Base-by-base conservation (phyloP, 495 filamentous ascomycete genomes). In the Rhypophila decipiens region DNA sequence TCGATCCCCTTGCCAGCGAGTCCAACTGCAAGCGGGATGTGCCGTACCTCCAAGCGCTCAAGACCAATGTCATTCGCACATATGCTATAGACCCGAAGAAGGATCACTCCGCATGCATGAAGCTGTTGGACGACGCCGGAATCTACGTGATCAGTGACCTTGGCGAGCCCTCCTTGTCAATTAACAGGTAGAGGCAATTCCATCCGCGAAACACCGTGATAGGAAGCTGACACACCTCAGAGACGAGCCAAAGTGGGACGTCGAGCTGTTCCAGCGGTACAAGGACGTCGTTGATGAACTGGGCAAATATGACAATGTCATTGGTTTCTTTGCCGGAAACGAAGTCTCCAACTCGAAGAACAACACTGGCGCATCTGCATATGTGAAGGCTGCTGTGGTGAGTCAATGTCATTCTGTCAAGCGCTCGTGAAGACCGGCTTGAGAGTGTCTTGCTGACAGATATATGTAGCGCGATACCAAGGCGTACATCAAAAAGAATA, bases 301-400 rank as follows among this genome's bases (percentile, higher is more conserved):
- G 45, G 69, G 75, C 38, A 70, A 83, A 50, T 96, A 95, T 68
- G 79, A 73, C 65, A 98, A 98, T 66, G 79, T 83, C 36, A 77
- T 98, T 42, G 93, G 93, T 50, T 98, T 96, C 79, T 96, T 97
- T 65, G 87, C 90, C 21, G 93, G 93, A 42, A 97, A 98, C 64
- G 93, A 98, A 67, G 90, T 97, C 47, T 86, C 88, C 55, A 96
- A 97, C 73, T 76, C 79, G 49, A 67, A 74, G 33, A 83, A 75
- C 61, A 96, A 90, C 67, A 96, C 91, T 21, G 72, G 72, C 51
- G 89, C 90, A 29, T 88, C 84, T 42, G 88, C 91, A 41, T 97
- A 85, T 59, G 91, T 96, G 60, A 97, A 97, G 77, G 93, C 93
- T 47, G 90, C 93, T 29, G 88, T 95, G 23, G n/a, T n/a, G n/a